Evolutionary conservation across 495 filamentous ascomycete species (phyloP), one percentile per base, ranked within the genome.

Genomic region (Aspergillus asperescens): DNA sequence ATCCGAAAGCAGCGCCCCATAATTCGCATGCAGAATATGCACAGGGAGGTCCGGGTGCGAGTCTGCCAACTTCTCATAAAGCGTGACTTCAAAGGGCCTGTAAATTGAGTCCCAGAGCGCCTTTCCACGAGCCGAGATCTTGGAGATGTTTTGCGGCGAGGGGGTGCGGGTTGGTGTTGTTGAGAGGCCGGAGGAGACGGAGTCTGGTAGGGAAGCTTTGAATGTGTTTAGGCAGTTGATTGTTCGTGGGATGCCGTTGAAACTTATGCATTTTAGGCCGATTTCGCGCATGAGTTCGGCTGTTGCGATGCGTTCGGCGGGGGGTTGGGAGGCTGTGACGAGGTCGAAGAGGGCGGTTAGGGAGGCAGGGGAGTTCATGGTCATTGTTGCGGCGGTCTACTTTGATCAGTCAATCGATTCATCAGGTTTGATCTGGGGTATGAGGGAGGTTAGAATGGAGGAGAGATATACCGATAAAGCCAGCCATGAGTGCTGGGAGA

Each of bases 191-290:
- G 66, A 56, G 13, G 62, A 53, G 22, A 85, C 70, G 42, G 68
- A 56, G 4, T 62, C 38, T 0, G 85, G 83, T 5, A 85, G 74
- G 32, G 66, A 69, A 32, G 69, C 62, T 38, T 72, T 74, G 75
- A 91, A 90, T 46, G 80, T 81, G 58, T 76, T 78, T 0, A 91
- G 81, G 56, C 76, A 81, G 74, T 91, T 91, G 66, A 91, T 91
- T 41, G 81, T 86, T 48, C 87, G 80, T 3, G 87, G 87, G 59
- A 91, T 86, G 32, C 87, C 87, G 68, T 91, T 91, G 76, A 91
- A 89, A 38, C 80, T 81, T 62, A 91, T 89, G 66, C 86, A 90
- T 64, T 91, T 91, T 35, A 91, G 75, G 3, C 84, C 87, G 58
- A 88, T 77, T 59, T 89, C 87, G 57, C 87, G 82, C 76, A 91